Percentiles rank a stretch among this genome's conserved stretches.
Conservation (phyloP, 2,329 filamentous ascomycete species). For the Ophiognomonia clavigignenti-juglandacearum region DNA sequence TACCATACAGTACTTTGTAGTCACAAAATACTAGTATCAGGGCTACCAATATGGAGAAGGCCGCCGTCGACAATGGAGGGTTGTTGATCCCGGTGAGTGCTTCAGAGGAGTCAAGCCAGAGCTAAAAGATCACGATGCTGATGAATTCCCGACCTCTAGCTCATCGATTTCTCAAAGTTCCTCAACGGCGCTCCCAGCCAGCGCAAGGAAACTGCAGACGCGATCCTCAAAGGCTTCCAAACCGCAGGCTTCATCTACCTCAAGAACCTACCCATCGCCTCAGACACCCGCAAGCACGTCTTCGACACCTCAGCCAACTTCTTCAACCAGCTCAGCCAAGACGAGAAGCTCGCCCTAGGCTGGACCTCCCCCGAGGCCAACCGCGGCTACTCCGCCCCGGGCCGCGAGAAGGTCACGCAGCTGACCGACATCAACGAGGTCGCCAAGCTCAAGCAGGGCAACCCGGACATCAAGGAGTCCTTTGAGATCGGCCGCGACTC, state of each 20-base stretch:
- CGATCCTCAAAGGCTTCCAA: conserved; percentile 76
- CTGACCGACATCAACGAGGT: conserved; percentile 51
- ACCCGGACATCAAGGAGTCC: conserved; percentile 62
- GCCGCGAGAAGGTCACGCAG: conserved; percentile 66
- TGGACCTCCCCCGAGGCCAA: conserved; percentile 73
- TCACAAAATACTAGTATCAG: not conserved
- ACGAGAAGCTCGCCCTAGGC: conserved; percentile 59
- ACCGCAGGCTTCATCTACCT: conserved; percentile 87
- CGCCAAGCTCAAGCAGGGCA: conserved; percentile 49
- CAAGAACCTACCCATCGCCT: conserved; percentile 68
- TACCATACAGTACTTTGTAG: not conserved
- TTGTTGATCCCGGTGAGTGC: conserved; percentile 26
- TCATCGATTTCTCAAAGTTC: conserved; percentile 76
- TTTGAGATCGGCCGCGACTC: conserved; percentile 60
- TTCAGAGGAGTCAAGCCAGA: no score
- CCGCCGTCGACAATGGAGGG: conserved; percentile 25
- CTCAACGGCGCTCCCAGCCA: conserved; percentile 56
- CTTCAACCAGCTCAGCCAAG: conserved; percentile 56
- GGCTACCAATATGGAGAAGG: conserved; percentile 26
- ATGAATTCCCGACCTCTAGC: conserved; percentile 35
- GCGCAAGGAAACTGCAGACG: conserved; percentile 61
- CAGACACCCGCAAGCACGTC: conserved; percentile 51
- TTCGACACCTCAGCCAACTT: conserved; percentile 67
- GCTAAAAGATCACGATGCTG: not conserved
- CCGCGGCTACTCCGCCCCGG: conserved; percentile 66